These are phyloP conservation scores for Fusarium dimerum DNA, from an alignment of 2,329 filamentous ascomycete genomes.

Conservation along the genomic window DNA sequence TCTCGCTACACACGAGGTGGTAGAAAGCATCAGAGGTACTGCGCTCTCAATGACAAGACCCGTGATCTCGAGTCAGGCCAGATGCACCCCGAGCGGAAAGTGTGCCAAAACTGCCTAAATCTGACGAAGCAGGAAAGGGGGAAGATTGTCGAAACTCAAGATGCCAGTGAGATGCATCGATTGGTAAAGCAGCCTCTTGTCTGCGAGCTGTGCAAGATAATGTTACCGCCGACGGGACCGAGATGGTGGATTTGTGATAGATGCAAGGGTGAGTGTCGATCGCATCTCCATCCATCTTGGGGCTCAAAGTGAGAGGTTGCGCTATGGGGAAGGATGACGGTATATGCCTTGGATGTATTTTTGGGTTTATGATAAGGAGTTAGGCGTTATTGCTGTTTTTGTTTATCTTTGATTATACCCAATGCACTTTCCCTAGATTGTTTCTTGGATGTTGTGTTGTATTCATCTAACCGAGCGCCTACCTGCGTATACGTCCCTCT, in stretches of 20 bases:
- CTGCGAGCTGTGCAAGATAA: not conserved
- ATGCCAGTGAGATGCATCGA: not conserved
- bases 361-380: not conserved
- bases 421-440: not conserved
- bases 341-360: not conserved
- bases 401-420: not conserved
- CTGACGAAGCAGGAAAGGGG: not conserved
- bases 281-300: conserved; percentile 1
- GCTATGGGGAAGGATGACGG: not conserved
- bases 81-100: not conserved
- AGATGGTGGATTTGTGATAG: conserved; percentile 1
- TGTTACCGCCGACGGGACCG: conserved; percentile 1
- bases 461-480: too few relatives aligned
- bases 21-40: not conserved
- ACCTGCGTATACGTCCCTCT: too few relatives aligned
- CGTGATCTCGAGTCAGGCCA: not conserved
- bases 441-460: not conserved
- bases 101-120: not conserved
- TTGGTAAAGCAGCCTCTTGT: conserved; percentile 4
- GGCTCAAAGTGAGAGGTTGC: not conserved
- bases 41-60: not conserved
- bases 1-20: not conserved
- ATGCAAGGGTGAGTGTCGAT: not conserved
- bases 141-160: not conserved
- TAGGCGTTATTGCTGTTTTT: not conserved